phyloP scores from a whole-genome alignment of 2,329 filamentous ascomycete genomes.

The Tolypocladium guangdongense region DNA sequence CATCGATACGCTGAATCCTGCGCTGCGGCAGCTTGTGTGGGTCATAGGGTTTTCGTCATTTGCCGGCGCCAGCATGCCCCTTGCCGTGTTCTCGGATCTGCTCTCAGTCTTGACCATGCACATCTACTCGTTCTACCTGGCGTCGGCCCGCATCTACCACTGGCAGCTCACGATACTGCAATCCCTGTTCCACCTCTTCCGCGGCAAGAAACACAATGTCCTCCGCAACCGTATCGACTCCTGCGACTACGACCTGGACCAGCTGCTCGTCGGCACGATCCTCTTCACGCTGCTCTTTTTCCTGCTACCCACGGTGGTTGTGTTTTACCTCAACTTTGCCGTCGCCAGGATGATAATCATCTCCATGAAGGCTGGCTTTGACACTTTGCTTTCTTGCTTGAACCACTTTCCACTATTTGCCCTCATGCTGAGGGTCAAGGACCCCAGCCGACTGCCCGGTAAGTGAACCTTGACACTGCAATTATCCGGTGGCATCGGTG shows the following conservation, averaged over 20 bases:
- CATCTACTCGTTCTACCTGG: slow-evolving; percentile 96
- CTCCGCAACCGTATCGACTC: slow-evolving; percentile 95
- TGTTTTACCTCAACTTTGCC: slow-evolving; percentile 96
- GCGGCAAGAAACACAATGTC: slow-evolving; percentile 95
- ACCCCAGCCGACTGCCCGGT: slow-evolving; percentile 81
- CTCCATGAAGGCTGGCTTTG: slow-evolving; percentile 77
- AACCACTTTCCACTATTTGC: slow-evolving; percentile 98
- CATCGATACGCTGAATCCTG: slow-evolving; percentile 65
- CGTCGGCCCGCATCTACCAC: slow-evolving; percentile 92
- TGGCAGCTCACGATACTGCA: slow-evolving; percentile 97
- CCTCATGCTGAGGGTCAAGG: slow-evolving; percentile 90
- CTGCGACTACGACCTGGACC: slow-evolving; percentile 96
- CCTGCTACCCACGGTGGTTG: slow-evolving; percentile 83
- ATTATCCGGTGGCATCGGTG: background rate
- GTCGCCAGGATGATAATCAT: slow-evolving; percentile 93
- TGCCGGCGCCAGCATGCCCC: slow-evolving; percentile 91
- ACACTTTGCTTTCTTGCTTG: slow-evolving; percentile 83
- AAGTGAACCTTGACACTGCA: slow-evolving; percentile 12
- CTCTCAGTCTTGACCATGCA: slow-evolving; percentile 86
- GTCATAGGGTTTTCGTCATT: slow-evolving; percentile 92
- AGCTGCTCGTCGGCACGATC: slow-evolving; percentile 90
- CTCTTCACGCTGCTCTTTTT: slow-evolving; percentile 94
- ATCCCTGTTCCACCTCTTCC: slow-evolving; percentile 96
- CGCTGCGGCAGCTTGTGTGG: slow-evolving; percentile 78
- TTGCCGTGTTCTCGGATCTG: slow-evolving; percentile 89